Conservation (phyloP, 306 rosid species). For the Pueraria montana region DNA sequence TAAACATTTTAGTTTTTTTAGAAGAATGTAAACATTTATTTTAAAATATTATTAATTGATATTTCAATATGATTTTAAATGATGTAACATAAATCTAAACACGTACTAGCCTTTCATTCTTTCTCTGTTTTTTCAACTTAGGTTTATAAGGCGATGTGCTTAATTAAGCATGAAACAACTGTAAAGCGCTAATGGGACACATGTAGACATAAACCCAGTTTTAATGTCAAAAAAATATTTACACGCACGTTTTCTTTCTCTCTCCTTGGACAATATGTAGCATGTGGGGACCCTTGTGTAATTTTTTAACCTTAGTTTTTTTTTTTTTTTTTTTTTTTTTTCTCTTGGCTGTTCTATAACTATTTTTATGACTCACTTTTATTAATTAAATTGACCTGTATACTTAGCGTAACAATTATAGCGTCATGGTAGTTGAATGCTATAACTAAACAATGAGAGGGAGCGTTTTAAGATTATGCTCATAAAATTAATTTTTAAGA, state of each 20-base stretch:
- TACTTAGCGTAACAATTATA: background rate
- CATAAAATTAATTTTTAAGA: background rate
- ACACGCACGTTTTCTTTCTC: background rate
- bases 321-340: no score
- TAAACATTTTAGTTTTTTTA: no score
- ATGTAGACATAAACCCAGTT: conserved; percentile 8
- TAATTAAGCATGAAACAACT: background rate
- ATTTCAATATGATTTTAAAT: background rate
- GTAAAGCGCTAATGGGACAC: background rate
- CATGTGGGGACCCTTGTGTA: background rate
- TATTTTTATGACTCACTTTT: background rate
- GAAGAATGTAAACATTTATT: no score
- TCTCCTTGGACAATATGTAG: background rate
- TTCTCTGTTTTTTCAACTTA: conserved; percentile 9
- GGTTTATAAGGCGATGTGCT: conserved; percentile 9
- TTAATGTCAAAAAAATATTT: background rate
- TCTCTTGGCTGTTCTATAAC: no score
- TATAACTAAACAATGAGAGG: background rate
- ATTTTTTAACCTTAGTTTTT: background rate
- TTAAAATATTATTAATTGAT: no score
- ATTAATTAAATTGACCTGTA: background rate
- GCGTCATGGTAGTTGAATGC: background rate
- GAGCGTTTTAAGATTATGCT: background rate
- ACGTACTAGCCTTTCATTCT: background rate
- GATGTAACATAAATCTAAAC: no score